These are phyloP conservation scores for Tribonema minus DNA, from an alignment of 108 stramenopile species.

Conservation along the genomic window DNA sequence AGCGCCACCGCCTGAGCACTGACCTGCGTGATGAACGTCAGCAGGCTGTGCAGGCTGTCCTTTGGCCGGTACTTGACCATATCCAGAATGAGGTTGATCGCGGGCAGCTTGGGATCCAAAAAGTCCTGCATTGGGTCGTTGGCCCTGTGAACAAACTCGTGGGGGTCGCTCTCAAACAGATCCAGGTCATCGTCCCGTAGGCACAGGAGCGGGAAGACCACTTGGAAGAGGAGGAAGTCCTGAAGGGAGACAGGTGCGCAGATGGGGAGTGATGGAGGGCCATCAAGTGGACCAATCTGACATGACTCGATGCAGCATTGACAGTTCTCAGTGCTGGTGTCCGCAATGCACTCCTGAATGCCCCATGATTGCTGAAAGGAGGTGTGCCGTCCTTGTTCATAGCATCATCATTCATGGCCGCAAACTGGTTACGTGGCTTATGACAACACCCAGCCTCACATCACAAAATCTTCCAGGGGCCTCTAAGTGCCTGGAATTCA, in stretches of 20 bases:
- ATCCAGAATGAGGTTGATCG: conserved; percentile 82
- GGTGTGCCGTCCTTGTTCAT: too few relatives aligned
- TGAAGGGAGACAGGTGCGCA: too few relatives aligned
- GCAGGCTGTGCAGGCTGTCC: conserved; percentile 76
- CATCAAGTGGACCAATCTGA: too few relatives aligned
- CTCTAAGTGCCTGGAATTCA: too few relatives aligned
- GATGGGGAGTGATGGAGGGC: too few relatives aligned
- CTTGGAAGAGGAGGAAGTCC: conserved; percentile 91
- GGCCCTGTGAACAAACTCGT: conserved; percentile 87
- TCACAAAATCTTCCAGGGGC: too few relatives aligned
- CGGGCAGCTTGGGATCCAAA: conserved; percentile 78
- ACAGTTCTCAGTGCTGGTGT: neutral
- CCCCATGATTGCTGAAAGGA: too few relatives aligned
- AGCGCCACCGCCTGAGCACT: too few relatives aligned
- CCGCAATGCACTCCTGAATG: too few relatives aligned
- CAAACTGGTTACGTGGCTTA: too few relatives aligned
- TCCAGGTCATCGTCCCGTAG: conserved; percentile 77
- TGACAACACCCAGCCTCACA: too few relatives aligned
- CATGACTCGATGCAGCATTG: neutral
- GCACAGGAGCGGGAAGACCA: conserved; percentile 88
- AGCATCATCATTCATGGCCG: too few relatives aligned
- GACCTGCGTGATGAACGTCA: conserved; percentile 72
- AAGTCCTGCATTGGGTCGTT: conserved; percentile 91
- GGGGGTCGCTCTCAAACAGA: conserved; percentile 87
- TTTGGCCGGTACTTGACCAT: conserved; percentile 83